Evolutionary conservation across 1,139 yeast species (phyloP), one percentile per base, ranked within the genome.

Genomic region (Suhomyces panamericanus): DNA sequence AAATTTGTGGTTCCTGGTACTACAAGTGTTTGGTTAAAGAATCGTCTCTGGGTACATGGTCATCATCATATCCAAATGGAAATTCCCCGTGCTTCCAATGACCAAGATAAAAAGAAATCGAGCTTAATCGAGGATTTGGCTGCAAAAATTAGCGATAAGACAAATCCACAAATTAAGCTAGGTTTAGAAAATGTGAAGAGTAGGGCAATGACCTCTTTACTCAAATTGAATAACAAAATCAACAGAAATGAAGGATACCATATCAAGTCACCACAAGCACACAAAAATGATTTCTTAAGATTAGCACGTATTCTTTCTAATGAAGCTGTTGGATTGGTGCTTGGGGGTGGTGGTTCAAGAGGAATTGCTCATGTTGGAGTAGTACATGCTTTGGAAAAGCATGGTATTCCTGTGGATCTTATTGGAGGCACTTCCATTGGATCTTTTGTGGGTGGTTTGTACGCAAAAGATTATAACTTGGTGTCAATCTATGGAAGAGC

Each of bases 291-390:
- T 61, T 93, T 93, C 60, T 73, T 88, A 63, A 75, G 99, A 46
- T 68, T 93, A 30, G 99, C 99, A 0, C 76, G 99, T 55, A 79
- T 93, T 12, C 67, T 93, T 22, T 87, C 97, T 0, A 96, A 96
- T 13, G 90, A 90, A 61, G 96, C 96, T 0, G 89, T 93, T 32
- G 99, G 98, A 0, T 70, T 93, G 15, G 97, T 93, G 3, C 73
- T 93, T 8, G 99, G 99, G 4, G 99, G 99, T 12, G 99, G 99
- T 37, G 99, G 99, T 27, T 96, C 99, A 0, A 76, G 99, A 55
- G 99, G 99, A 1, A 77, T 93, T 13, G 81, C 96, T 8, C 99
- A 93, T 60, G 77, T 91, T 39, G 99, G 99, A 6, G 85, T 93
- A 3, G 81, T 93, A n/a, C 81, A 84, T 43, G 96, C 97, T 0